Evolutionary conservation across 2,329 filamentous ascomycete species (phyloP).

Genomic region (Furcasterigmium sp.): DNA sequence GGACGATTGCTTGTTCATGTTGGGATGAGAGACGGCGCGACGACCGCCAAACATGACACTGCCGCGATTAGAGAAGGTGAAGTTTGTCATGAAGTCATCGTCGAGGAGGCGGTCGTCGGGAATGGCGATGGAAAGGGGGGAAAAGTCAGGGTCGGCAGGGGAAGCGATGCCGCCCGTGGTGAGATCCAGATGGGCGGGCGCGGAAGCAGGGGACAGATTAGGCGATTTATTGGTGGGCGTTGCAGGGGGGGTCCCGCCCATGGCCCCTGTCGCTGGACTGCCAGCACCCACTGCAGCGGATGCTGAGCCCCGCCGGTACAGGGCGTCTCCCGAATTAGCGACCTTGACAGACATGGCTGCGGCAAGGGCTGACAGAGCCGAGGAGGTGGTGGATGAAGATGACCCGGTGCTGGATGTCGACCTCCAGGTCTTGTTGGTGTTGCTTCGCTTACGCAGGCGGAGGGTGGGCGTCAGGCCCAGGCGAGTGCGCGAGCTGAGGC

Average conservation of each 20-base stretch:
- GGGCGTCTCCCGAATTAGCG: too few relatives aligned
- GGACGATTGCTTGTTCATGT: constrained; percentile 3
- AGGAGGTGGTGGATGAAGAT: not conserved
- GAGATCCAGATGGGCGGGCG: constrained; percentile 15
- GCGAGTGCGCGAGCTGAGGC: constrained; percentile 19
- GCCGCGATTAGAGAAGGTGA: constrained; percentile 59
- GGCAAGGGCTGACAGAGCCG: not conserved
- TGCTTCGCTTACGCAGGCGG: constrained; percentile 13
- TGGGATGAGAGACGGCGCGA: constrained; percentile 6
- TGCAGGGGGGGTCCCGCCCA: not conserved
- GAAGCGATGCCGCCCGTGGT: constrained; percentile 10
- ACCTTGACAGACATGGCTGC: too few relatives aligned
- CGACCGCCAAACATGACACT: constrained; percentile 54
- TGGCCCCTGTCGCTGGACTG: too few relatives aligned
- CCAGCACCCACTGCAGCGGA: too few relatives aligned
- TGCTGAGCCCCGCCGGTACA: too few relatives aligned
- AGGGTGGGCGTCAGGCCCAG: constrained; percentile 7
- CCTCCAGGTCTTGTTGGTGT: constrained; percentile 15
- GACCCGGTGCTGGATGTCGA: not conserved
- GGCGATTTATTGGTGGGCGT: constrained; percentile 6
- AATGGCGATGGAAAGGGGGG: constrained; percentile 51
- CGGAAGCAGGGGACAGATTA: constrained; percentile 12
- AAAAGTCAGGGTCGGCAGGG: constrained; percentile 31
- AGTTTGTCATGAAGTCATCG: constrained; percentile 49
- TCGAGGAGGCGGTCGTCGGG: constrained; percentile 52